phyloP scores from a whole-genome alignment of 768 basidiomycete species.

The Boletus sp. region DNA sequence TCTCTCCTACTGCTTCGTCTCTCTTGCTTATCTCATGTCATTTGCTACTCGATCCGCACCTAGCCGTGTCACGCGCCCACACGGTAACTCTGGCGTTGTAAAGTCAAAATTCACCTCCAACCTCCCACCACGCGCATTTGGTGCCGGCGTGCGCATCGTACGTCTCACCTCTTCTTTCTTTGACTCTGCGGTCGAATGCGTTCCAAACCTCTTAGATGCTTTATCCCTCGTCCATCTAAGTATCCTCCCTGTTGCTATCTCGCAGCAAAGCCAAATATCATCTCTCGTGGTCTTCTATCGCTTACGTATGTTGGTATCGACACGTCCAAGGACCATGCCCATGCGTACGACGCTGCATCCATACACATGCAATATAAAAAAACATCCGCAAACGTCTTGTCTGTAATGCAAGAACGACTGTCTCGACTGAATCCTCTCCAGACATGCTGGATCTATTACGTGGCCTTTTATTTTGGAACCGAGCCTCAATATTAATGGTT shows the following conservation, averaged over 20 bases:
- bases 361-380: slow-evolving; percentile 10
- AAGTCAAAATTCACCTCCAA: slow-evolving; percentile 96
- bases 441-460: too few species aligned
- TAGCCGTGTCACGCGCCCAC: slow-evolving; percentile 89
- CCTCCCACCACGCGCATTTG: slow-evolving; percentile 93
- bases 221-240: slow-evolving; percentile 84
- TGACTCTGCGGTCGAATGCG: background rate
- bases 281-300: slow-evolving; percentile 22
- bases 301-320: slow-evolving; percentile 22
- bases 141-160: slow-evolving; percentile 89
- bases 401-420: too few species aligned
- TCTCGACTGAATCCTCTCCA: too few species aligned
- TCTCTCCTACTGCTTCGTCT: slow-evolving; percentile 7
- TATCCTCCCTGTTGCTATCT: slow-evolving; percentile 3
- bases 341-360: slow-evolving; percentile 25
- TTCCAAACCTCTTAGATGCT: slow-evolving; percentile 61
- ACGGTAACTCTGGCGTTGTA: slow-evolving; percentile 93
- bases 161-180: slow-evolving; percentile 24
- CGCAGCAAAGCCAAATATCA: slow-evolving; percentile 3
- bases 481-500: too few species aligned
- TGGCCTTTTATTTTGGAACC: too few species aligned
- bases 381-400: background rate
- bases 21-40: background rate
- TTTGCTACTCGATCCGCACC: background rate
- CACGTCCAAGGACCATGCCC: background rate